Evolutionary conservation across 495 filamentous ascomycete species (phyloP).

Genomic region (Neurospora sp.): DNA sequence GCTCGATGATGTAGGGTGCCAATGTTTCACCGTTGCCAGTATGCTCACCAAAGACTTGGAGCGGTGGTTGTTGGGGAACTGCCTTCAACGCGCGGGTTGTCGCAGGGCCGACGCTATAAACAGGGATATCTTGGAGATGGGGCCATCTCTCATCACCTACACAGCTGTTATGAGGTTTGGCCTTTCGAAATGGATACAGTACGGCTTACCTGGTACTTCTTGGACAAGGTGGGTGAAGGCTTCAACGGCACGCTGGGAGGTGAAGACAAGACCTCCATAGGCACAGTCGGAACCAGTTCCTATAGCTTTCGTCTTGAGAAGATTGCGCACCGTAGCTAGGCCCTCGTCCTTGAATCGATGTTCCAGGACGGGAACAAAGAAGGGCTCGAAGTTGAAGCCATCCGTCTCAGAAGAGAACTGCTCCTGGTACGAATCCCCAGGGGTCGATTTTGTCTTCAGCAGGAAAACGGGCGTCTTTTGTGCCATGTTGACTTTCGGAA

Average conservation of each 20-base stretch:
- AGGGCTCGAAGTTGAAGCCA: constrained; percentile 43
- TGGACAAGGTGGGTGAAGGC: constrained; percentile 63
- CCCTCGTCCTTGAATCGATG: constrained; percentile 47
- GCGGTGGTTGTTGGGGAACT: constrained; percentile 36
- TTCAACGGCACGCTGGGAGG: constrained; percentile 88
- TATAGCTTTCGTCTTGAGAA: constrained; percentile 29
- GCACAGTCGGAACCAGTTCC: constrained; percentile 18
- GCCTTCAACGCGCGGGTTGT: constrained; percentile 64
- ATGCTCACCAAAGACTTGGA: constrained; percentile 61
- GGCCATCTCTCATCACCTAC: constrained; percentile 27
- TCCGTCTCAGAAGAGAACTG: constrained; percentile 45
- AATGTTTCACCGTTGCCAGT: constrained; percentile 75
- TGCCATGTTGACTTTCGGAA: constrained; percentile 3
- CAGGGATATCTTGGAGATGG: constrained; percentile 43
- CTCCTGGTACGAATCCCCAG: constrained; percentile 70
- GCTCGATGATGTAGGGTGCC: constrained; percentile 62
- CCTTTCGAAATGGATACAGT: constrained; percentile 1
- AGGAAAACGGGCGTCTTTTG: constrained; percentile 54
- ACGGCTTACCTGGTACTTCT: constrained; percentile 29
- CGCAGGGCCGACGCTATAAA: constrained; percentile 90
- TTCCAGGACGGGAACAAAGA: constrained; percentile 77
- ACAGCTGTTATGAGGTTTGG: constrained; percentile 1
- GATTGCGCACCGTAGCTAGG: constrained; percentile 25
- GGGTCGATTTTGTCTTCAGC: constrained; percentile 76
- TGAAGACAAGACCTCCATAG: constrained; percentile 87